A percentile compares a stretch with the other conserved stretches of the same genome.
Evolutionary conservation across 345 rosid genomes (phyloP).

Genomic region (Salix udensis): DNA sequence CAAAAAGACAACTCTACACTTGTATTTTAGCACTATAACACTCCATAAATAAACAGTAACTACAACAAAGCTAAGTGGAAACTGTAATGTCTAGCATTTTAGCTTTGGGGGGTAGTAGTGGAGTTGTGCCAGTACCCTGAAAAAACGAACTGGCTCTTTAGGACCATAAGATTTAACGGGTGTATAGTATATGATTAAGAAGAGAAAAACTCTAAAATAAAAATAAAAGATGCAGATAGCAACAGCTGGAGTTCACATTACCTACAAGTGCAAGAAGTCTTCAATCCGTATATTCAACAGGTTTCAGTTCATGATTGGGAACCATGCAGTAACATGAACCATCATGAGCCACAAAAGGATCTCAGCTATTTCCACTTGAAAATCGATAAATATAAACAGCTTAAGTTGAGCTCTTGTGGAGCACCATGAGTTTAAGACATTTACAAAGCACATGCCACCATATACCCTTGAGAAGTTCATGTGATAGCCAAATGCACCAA

Average conservation of each 20-base stretch:
- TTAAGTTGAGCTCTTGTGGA: not conserved
- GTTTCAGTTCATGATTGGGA: not conserved
- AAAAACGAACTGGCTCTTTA: not conserved
- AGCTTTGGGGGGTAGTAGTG: not conserved
- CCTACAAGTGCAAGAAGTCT: not conserved
- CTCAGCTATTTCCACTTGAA: not conserved
- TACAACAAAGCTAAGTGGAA: not conserved
- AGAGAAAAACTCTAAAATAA: not conserved
- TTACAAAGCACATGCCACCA: not conserved
- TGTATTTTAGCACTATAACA: not conserved
- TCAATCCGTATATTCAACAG: not conserved
- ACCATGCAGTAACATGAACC: not conserved
- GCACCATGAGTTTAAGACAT: not conserved
- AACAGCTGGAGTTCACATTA: conserved; percentile 1
- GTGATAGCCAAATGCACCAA: not conserved
- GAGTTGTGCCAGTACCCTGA: not conserved
- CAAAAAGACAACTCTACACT: not conserved
- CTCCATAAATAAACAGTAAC: not conserved
- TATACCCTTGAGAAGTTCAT: not conserved
- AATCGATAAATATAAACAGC: not conserved
- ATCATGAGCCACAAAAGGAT: not conserved
- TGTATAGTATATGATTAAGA: not conserved
- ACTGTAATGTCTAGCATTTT: not conserved
- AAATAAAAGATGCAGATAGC: not conserved
- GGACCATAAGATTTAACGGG: not conserved